Percentiles rank a stretch among this genome's conserved stretches.
These are phyloP conservation scores for Ephemerocybe angulata DNA, from an alignment of 768 basidiomycete species.

Conservation along the genomic window DNA sequence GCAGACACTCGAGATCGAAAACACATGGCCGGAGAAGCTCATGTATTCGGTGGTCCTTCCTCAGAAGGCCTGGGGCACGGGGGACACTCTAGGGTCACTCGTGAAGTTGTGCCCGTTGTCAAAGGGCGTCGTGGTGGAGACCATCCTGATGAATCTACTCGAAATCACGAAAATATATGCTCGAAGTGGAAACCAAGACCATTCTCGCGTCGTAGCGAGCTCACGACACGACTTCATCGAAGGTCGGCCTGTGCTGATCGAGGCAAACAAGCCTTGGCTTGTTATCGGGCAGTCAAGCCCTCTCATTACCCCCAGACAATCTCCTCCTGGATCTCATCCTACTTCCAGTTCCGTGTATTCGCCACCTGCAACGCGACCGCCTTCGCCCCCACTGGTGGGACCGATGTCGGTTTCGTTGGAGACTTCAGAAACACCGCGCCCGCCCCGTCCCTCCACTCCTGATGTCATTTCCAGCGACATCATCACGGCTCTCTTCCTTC, in stretches of 20 bases:
- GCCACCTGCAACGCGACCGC: background rate
- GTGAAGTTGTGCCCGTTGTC: slow-evolving; percentile 84
- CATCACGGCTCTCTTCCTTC: slow-evolving; percentile 55
- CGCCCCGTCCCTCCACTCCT: too few relatives aligned
- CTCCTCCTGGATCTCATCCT: background rate
- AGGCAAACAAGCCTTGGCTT: slow-evolving; percentile 20
- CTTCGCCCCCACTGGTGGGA: background rate
- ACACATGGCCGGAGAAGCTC: slow-evolving; percentile 95
- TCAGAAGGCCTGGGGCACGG: slow-evolving; percentile 93
- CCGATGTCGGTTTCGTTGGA: too few relatives aligned
- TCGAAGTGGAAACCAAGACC: slow-evolving; percentile 55
- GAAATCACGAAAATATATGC: slow-evolving; percentile 67
- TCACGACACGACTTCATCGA: slow-evolving; percentile 65
- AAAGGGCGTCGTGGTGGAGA: slow-evolving; percentile 77
- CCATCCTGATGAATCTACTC: slow-evolving; percentile 63
- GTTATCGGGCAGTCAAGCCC: slow-evolving; percentile 1
- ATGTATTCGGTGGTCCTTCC: slow-evolving; percentile 95
- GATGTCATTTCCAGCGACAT: slow-evolving; percentile 36
- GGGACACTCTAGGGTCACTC: slow-evolving; percentile 75
- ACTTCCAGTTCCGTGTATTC: background rate
- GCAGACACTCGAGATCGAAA: slow-evolving; percentile 92
- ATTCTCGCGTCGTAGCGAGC: slow-evolving; percentile 56
- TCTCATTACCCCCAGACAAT: background rate
- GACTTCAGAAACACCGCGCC: too few relatives aligned
- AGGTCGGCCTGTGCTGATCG: slow-evolving; percentile 48